Percentiles rank a stretch among this genome's conserved stretches.
These are phyloP conservation scores for Trichosporon faecale DNA, from an alignment of 1,284 basidiomycete species.

Conservation along the genomic window DNA sequence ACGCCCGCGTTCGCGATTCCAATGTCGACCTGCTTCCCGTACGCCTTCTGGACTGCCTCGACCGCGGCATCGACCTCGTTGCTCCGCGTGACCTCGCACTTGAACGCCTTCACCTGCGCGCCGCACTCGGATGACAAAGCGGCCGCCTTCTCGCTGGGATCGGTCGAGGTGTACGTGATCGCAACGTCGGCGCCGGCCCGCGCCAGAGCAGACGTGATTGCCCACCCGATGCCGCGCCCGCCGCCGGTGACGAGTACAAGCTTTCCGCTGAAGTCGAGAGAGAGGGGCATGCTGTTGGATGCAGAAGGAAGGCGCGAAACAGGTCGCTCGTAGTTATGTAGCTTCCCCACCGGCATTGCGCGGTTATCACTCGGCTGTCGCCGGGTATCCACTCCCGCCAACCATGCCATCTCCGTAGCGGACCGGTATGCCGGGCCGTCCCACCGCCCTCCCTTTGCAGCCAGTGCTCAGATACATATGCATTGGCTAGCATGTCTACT, in stretches of 20 bases:
- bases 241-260: conserved; percentile 39
- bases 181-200: conserved; percentile 42
- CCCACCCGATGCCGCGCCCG: conserved; percentile 37
- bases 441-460: not conserved
- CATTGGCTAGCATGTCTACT: not conserved
- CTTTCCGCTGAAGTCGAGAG: conserved; percentile 36
- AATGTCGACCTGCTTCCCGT: conserved; percentile 18
- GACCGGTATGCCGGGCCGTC: not conserved
- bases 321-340: not conserved
- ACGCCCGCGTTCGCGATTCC: conserved; percentile 44
- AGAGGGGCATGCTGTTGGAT: conserved; percentile 18
- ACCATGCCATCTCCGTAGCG: not conserved
- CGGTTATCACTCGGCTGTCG: not conserved
- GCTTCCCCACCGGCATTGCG: not conserved
- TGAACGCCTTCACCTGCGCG: conserved; percentile 29
- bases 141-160: conserved; percentile 24
- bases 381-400: not conserved
- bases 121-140: conserved; percentile 22
- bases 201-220: conserved; percentile 35
- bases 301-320: not conserved
- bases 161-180: conserved; percentile 47
- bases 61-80: conserved; percentile 32
- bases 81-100: conserved; percentile 39
- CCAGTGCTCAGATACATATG: not conserved
- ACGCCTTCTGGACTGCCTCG: conserved; percentile 8